A percentile compares a stretch with the other conserved stretches of the same genome.
phyloP scores from a whole-genome alignment of 352 stramenopile genomes.

The Bremia lactucae region DNA sequence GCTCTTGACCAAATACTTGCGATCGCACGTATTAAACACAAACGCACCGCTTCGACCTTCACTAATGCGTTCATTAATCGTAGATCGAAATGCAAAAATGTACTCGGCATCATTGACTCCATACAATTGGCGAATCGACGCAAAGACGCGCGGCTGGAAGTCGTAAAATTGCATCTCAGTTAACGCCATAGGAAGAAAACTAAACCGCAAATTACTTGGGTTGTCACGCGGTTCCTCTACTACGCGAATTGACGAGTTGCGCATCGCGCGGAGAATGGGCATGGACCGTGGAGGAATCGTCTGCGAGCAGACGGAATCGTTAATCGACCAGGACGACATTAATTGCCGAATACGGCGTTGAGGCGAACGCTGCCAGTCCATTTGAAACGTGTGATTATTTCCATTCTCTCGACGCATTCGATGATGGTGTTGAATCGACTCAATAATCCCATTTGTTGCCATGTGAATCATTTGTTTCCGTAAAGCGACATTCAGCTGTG shows the following conservation, averaged over 20 bases:
- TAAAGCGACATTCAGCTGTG: slow-evolving; percentile 79
- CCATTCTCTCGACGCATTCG: slow-evolving; percentile 48
- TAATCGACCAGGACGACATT: slow-evolving; percentile 33
- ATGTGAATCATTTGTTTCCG: slow-evolving; percentile 84
- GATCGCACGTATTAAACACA: slow-evolving; percentile 84
- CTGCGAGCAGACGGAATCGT: slow-evolving; percentile 16
- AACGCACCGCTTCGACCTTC: slow-evolving; percentile 84
- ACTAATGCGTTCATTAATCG: slow-evolving; percentile 83
- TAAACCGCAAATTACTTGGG: slow-evolving; percentile 32
- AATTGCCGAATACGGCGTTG: slow-evolving; percentile 40
- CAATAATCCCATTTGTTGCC: slow-evolving; percentile 81
- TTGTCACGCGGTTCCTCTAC: slow-evolving; percentile 42
- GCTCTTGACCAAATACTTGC: slow-evolving; percentile 87
- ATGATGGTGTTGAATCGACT: slow-evolving; percentile 77
- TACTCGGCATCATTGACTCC: slow-evolving; percentile 73
- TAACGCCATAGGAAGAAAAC: slow-evolving; percentile 57
- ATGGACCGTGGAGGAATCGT: slow-evolving; percentile 23
- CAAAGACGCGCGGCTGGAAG: slow-evolving; percentile 76
- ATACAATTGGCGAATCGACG: slow-evolving; percentile 52
- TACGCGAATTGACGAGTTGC: slow-evolving; percentile 52
- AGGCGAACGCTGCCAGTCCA: slow-evolving; percentile 69
- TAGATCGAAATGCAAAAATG: slow-evolving; percentile 63
- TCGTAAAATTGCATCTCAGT: slow-evolving; percentile 85
- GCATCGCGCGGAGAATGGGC: slow-evolving; percentile 20
- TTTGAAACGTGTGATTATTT: slow-evolving; percentile 71